Evolutionary conservation across 345 rosid species (phyloP).

Genomic region (Gossypium turneri): DNA sequence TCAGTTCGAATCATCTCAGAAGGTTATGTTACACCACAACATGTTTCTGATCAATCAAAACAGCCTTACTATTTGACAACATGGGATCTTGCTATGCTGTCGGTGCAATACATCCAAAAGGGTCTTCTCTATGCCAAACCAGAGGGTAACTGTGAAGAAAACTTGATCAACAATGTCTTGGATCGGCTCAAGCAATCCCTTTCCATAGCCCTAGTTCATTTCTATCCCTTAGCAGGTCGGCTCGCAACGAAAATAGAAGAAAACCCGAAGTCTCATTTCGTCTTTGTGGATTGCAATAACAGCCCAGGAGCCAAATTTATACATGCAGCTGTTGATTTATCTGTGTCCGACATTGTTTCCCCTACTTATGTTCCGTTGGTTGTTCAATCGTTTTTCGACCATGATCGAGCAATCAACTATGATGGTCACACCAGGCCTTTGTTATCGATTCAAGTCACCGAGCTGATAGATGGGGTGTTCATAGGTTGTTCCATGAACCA

Average conservation of each 20-base stretch:
- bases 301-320: slow-evolving; percentile 48
- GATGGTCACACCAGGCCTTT: slow-evolving; percentile 59
- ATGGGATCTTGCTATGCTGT: slow-evolving; percentile 71
- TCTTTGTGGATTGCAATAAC: slow-evolving; percentile 52
- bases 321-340: slow-evolving; percentile 39
- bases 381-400: slow-evolving; percentile 68
- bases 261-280: slow-evolving; percentile 35
- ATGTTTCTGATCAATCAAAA: slow-evolving; percentile 30
- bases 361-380: slow-evolving; percentile 47
- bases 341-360: slow-evolving; percentile 41
- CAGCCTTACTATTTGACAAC: slow-evolving; percentile 50
- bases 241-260: slow-evolving; percentile 27
- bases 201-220: slow-evolving; percentile 57
- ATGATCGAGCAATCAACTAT: slow-evolving; percentile 46
- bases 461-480: slow-evolving; percentile 57
- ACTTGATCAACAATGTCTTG: slow-evolving; percentile 35
- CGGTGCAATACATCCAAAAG: slow-evolving; percentile 63
- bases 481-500: slow-evolving; percentile 27
- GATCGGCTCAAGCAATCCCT: slow-evolving; percentile 48
- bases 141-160: not conserved
- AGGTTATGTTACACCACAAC: slow-evolving; percentile 50
- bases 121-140: slow-evolving; percentile 60
- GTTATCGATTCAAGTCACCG: slow-evolving; percentile 53
- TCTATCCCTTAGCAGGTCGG: slow-evolving; percentile 74
- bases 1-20: slow-evolving; percentile 39